phyloP scores from a whole-genome alignment of 768 basidiomycete species.

The Suillus lakei region DNA sequence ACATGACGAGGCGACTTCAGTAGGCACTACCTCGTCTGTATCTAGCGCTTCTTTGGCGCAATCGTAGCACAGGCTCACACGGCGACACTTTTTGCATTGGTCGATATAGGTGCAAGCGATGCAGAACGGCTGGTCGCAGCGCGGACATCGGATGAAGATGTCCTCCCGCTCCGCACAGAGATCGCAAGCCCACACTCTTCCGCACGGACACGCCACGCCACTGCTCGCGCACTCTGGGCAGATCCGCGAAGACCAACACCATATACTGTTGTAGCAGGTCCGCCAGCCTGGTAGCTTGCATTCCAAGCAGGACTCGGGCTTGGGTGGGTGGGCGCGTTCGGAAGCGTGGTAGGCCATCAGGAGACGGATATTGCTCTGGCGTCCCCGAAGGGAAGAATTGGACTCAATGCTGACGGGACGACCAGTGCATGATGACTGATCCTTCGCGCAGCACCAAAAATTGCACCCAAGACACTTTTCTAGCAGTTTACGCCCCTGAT shows the following conservation, averaged over 20 bases:
- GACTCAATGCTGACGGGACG: background rate
- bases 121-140: background rate
- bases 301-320: background rate
- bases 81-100: too few species aligned
- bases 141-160: background rate
- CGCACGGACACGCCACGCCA: background rate
- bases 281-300: background rate
- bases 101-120: background rate
- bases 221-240: background rate
- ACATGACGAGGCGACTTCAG: background rate
- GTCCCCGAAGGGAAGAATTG: slow-evolving; percentile 15
- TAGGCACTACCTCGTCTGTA: background rate
- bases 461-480: background rate
- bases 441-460: background rate
- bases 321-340: background rate
- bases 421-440: background rate
- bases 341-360: background rate
- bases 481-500: background rate
- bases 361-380: background rate
- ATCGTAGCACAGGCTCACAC: background rate
- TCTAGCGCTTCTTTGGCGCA: background rate
- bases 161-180: background rate
- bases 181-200: background rate
- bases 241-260: background rate
- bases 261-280: background rate